Evolutionary conservation across 2,329 filamentous ascomycete species (phyloP), one percentile per base, ranked within the genome.

Genomic region (Aschersonia sp.): DNA sequence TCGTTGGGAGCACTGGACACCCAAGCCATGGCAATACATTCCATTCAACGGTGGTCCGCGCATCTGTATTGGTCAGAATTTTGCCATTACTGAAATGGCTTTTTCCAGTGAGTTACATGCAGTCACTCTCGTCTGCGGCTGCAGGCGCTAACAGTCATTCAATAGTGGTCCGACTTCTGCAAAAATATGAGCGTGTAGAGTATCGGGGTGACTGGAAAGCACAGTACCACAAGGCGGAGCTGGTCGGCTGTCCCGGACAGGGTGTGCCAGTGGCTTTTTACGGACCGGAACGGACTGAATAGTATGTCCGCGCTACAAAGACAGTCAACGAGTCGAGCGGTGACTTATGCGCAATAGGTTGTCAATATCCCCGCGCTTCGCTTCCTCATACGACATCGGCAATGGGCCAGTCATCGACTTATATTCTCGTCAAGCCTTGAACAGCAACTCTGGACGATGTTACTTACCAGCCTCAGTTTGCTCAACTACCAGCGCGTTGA

Each of bases 1-100:
- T 45, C 71, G 84, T 49, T 89, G 84, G 84, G 65, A 63, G 45
- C 51, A 63, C 54, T 78, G 78, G 74, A 74, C 78, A 58, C 81
- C 80, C 1, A 75, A 73, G 57, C 76, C 77, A 0, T 85, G 82
- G 78, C 74, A 81, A 52, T 88, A 84, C 59, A 73, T 88, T 42
- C 84, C 84, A 4, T 87, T 88, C 64, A 87, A 86, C 59, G 81
- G 81, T 9, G 84, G 83, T 1, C 80, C 84, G 43, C 69, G 84
- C 32, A 84, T 86, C 58, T 86, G 84, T 63, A 78, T 89, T 50
- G 84, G 84, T 2, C 84, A 91, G 70, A 84, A 91, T 62, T 91
- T 89, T 61, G 86, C 85, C 10, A 65, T 89, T 44, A 87, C 84
- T 0, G 84, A 89, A 69, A 85, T 85, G 69, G 55, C 54, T 7